A percentile compares a stretch with the other conserved stretches of the same genome.
phyloP scores from a whole-genome alignment of 805 yeast genomes.

The Candida vartiovaarae region DNA sequence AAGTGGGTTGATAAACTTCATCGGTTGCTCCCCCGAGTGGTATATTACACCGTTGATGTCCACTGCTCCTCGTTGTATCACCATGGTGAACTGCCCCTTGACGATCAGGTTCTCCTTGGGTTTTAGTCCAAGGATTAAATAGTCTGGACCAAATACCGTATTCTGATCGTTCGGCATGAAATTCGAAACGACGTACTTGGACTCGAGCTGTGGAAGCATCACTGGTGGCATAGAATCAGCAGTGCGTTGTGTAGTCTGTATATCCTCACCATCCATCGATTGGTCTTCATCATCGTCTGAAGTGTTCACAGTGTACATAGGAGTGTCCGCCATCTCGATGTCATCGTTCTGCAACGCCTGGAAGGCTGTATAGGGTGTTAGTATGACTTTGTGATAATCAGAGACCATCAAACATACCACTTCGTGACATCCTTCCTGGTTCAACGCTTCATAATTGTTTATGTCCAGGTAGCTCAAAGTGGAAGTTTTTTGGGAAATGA shows the following conservation, averaged over 20 bases:
- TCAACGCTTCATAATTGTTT: no score
- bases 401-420: background rate
- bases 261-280: background rate
- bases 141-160: constrained; percentile 25
- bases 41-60: constrained; percentile 33
- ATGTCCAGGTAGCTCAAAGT: no score
- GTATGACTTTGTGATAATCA: no score
- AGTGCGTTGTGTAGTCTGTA: background rate
- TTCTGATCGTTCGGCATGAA: constrained; percentile 34
- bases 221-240: constrained; percentile 1
- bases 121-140: constrained; percentile 36
- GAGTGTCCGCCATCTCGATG: constrained; percentile 4
- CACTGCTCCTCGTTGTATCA: constrained; percentile 41
- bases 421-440: background rate
- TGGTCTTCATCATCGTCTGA: constrained; percentile 14
- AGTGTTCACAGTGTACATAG: constrained; percentile 17
- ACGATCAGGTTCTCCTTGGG: constrained; percentile 35
- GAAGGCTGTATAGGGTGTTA: constrained; percentile 10
- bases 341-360: constrained; percentile 11
- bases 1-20: constrained; percentile 30
- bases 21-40: constrained; percentile 23
- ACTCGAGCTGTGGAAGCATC: constrained; percentile 3
- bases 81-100: constrained; percentile 39
- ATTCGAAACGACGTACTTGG: constrained; percentile 26
- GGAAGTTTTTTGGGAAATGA: no score